Evolutionary conservation across 176 grass and related monocot genomes (phyloP), one percentile per base, ranked within the genome.

Genomic region (Oryza punctata): DNA sequence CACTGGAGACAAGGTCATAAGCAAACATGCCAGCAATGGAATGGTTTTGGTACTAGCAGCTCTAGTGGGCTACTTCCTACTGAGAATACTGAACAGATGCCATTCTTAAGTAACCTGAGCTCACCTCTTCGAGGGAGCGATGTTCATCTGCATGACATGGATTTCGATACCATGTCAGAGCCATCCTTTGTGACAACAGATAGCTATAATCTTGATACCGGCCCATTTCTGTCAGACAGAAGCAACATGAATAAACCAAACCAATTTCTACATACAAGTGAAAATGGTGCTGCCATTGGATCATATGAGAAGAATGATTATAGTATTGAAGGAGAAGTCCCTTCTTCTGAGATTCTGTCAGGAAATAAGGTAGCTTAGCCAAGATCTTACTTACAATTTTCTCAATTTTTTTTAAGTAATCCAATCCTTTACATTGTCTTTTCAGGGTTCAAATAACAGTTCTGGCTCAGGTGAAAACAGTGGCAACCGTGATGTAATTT

Each of bases 1-100:
- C 96, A 99, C 78, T 99, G 96, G 96, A 89, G 96, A 75, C 93
- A 96, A 73, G 96, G 89, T 45, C 96, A 99, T 80, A 99, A 87
- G 86, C 87, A 99, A 81, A 84, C 84, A 76, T 99, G 96, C 81
- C 89, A 92, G 65, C 88, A 84, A 83, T 96, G 89, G 91, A 64
- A 84, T 87, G 89, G 80, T 77, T 86, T 35, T 15, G 50, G 72
- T 60, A 73, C 49, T 33, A 65, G 57, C 86, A 75, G 65, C 68
- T 89, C 85, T 86, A 68, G 79, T 70, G 81, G 81, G 23, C 11
- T 75, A 80, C 64, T 73, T 90, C 44, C 45, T 70, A 82, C 75
- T 63, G 89, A 90, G 79, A 30, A 49, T 65, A 43, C 83, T 75
- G 91, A 92, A 57, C 89, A 91, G 63, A 90, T 93, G 83, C 84